Evolutionary conservation across 441 rosid species (phyloP).

Genomic region (Populus hybrid): DNA sequence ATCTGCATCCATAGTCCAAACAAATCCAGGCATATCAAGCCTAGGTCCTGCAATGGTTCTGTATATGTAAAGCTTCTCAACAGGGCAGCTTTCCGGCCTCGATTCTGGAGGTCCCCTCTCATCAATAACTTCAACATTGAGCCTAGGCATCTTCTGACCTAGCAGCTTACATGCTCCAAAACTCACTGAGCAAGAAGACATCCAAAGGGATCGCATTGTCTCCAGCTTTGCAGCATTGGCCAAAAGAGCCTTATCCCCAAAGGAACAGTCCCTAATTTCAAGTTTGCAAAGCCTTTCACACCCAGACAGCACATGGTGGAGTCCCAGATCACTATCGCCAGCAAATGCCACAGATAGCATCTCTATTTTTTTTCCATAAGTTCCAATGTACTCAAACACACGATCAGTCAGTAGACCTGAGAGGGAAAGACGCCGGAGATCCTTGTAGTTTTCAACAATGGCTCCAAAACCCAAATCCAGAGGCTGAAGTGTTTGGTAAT

Average conservation of each 20-base stretch:
- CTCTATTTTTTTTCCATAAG: slow-evolving; percentile 65
- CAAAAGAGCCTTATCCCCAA: slow-evolving; percentile 82
- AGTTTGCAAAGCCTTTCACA: slow-evolving; percentile 79
- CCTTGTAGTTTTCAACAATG: slow-evolving; percentile 78
- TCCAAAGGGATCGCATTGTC: slow-evolving; percentile 99
- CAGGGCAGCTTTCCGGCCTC: slow-evolving; percentile 62
- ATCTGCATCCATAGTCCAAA: slow-evolving; percentile 67
- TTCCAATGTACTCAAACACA: slow-evolving; percentile 75
- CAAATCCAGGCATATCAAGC: slow-evolving; percentile 68
- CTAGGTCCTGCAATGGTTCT: slow-evolving; percentile 75
- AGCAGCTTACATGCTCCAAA: slow-evolving; percentile 77
- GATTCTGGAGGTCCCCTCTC: slow-evolving; percentile 61
- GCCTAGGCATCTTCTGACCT: slow-evolving; percentile 77
- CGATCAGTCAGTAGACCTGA: slow-evolving; percentile 87
- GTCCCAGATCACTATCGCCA: slow-evolving; percentile 85
- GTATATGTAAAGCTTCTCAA: slow-evolving; percentile 79
- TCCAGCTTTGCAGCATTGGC: slow-evolving; percentile 85
- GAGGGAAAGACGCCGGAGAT: slow-evolving; percentile 75
- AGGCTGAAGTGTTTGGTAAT: slow-evolving; percentile 67
- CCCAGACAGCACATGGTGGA: slow-evolving; percentile 78
- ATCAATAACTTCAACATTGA: slow-evolving; percentile 88
- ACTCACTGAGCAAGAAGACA: slow-evolving; percentile 87
- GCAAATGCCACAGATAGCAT: slow-evolving; percentile 96
- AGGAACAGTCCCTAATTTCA: slow-evolving; percentile 89
- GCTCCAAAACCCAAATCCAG: slow-evolving; percentile 93